phyloP scores from a whole-genome alignment of 208 protist species.

The Crithidia fasciculata region DNA sequence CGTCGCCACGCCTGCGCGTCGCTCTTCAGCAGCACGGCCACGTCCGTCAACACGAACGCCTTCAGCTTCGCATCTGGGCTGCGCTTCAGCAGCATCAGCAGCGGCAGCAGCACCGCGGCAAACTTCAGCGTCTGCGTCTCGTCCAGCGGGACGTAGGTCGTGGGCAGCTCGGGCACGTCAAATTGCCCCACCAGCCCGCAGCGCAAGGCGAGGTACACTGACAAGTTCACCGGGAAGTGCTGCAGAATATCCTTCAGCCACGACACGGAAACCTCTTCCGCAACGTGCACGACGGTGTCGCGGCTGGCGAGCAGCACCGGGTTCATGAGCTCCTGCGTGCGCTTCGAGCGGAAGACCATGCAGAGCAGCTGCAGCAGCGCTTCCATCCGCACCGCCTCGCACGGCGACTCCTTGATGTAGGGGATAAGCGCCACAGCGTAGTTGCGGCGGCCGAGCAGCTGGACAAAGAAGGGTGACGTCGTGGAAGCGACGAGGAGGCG shows the following conservation, averaged over 20 bases:
- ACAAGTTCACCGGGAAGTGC: conserved; percentile 33
- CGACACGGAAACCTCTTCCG: conserved; percentile 66
- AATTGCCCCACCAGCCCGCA: conserved; percentile 72
- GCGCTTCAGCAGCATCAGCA: conserved; percentile 68
- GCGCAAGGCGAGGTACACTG: conserved; percentile 71
- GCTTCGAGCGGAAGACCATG: conserved; percentile 65
- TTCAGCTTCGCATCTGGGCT: conserved; percentile 47
- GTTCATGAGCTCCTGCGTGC: conserved; percentile 84
- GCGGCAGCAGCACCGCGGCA: conserved; percentile 50
- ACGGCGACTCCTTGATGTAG: conserved; percentile 43
- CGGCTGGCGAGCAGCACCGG: conserved; percentile 48
- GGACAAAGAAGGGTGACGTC: conserved; percentile 42
- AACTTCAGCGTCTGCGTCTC: conserved; percentile 56
- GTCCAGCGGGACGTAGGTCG: conserved; percentile 37
- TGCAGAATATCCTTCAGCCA: conserved; percentile 69
- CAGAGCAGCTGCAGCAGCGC: conserved; percentile 73
- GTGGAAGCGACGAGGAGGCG: conserved; percentile 66
- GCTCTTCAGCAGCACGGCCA: conserved; percentile 56
- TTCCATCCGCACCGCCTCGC: conserved; percentile 55
- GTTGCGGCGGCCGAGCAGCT: conserved; percentile 64
- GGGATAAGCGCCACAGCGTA: conserved; percentile 68
- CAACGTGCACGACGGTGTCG: conserved; percentile 66
- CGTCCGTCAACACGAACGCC: conserved; percentile 53
- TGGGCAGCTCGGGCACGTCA: conserved; percentile 38
- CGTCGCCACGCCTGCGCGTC: conserved; percentile 67